phyloP scores from a whole-genome alignment of 129 eudicot species.

The Deinandra increscens region DNA sequence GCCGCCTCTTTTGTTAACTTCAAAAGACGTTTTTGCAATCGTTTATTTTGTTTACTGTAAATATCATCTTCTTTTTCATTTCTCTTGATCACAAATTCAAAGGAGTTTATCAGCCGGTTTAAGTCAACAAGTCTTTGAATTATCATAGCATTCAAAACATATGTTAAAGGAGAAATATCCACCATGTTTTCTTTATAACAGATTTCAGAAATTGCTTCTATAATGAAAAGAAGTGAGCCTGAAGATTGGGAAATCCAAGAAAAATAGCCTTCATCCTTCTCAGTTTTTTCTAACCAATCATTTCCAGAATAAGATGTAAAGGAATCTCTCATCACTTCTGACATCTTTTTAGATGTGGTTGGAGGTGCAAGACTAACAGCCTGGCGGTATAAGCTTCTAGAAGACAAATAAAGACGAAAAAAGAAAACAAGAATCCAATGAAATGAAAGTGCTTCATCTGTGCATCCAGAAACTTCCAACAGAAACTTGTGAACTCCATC shows the following conservation, averaged over 20 bases:
- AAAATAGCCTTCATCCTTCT: constrained; percentile 58
- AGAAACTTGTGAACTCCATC: constrained; percentile 40
- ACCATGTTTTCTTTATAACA: constrained; percentile 34
- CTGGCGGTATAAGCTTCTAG: constrained; percentile 64
- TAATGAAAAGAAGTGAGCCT: constrained; percentile 48
- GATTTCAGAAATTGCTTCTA: constrained; percentile 42
- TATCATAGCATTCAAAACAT: constrained; percentile 59
- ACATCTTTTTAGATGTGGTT: constrained; percentile 59
- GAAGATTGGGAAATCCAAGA: constrained; percentile 72
- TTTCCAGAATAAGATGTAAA: constrained; percentile 53
- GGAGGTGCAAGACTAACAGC: constrained; percentile 74
- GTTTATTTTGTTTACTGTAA: constrained; percentile 34
- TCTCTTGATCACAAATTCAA: constrained; percentile 49
- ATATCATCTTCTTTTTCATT: constrained; percentile 27
- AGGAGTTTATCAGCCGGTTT: constrained; percentile 55
- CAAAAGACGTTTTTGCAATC: constrained; percentile 37
- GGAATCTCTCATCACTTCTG: constrained; percentile 52
- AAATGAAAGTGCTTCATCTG: constrained; percentile 25
- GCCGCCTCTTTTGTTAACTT: constrained; percentile 63
- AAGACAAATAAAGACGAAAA: constrained; percentile 69
- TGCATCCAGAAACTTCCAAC: constrained; percentile 35
- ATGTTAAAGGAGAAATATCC: constrained; percentile 52
- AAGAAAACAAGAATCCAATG: constrained; percentile 57
- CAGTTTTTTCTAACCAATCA: constrained; percentile 61
- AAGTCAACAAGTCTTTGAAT: constrained; percentile 83